phyloP scores from a whole-genome alignment of 2,329 filamentous ascomycete species.

The Nigrospora osmanthi region DNA sequence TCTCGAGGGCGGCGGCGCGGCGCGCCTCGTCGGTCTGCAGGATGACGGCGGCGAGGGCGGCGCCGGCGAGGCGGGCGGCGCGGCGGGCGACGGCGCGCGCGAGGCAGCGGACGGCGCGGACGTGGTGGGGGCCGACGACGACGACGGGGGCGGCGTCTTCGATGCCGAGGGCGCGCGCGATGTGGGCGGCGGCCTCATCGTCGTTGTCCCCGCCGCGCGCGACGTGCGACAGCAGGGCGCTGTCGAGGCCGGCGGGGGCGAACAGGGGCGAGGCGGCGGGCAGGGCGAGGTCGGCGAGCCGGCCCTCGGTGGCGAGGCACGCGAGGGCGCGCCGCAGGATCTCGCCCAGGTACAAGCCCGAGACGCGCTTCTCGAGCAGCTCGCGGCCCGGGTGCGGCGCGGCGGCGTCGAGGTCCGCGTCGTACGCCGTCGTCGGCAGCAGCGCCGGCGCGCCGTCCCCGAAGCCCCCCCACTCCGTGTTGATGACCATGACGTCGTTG shows the following conservation, averaged over 20 bases:
- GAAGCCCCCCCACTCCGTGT: constrained; percentile 77
- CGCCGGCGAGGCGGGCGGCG: constrained; percentile 57
- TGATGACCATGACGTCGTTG: constrained; percentile 70
- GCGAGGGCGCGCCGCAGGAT: constrained; percentile 61
- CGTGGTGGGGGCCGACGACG: constrained; percentile 41
- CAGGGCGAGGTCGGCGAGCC: constrained; percentile 5
- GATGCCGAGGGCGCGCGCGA: constrained; percentile 31
- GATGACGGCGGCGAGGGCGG: constrained; percentile 56
- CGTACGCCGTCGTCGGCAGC: constrained; percentile 63
- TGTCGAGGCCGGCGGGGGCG: constrained; percentile 60
- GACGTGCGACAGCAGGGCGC: constrained; percentile 57
- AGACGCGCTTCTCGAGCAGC: constrained; percentile 79
- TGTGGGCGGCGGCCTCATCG: constrained; percentile 32
- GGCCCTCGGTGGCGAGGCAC: constrained; percentile 17
- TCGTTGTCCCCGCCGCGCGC: constrained; percentile 45
- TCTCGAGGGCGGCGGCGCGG: constrained; percentile 32
- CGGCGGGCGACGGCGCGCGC: constrained; percentile 57
- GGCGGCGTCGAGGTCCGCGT: constrained; percentile 55
- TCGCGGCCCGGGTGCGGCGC: constrained; percentile 69
- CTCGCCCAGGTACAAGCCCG: constrained; percentile 74
- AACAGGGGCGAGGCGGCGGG: constrained; percentile 30
- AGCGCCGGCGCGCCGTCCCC: constrained; percentile 59
- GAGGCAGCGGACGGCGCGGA: constrained; percentile 52
- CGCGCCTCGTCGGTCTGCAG: constrained; percentile 47
- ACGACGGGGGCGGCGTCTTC: too few relatives aligned